Conservation (phyloP, 23 red algal species). For the Cyanidioschyzon merolae region DNA sequence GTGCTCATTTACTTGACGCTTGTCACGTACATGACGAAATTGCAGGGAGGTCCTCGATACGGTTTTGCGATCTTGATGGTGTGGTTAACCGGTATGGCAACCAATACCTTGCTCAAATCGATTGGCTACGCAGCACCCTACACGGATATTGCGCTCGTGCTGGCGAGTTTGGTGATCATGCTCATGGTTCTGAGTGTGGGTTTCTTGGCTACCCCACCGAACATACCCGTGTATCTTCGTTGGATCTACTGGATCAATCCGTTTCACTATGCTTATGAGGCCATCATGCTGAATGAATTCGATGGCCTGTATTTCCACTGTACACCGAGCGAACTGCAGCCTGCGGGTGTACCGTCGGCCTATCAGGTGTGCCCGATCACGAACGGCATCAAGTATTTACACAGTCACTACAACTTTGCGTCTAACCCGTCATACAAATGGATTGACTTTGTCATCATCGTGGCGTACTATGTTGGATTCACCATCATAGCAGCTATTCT, state of each 20-base stretch:
- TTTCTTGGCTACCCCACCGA: slow-evolving; percentile 41
- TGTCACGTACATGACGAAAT: slow-evolving; percentile 8
- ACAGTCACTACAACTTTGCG: neutral
- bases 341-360: slow-evolving; percentile 16
- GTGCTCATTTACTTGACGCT: slow-evolving; percentile 1
- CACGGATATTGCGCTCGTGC: slow-evolving; percentile 23
- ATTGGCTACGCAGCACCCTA: slow-evolving; percentile 17
- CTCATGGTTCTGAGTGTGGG: slow-evolving; percentile 51
- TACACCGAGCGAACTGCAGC: slow-evolving; percentile 31
- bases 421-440: slow-evolving; percentile 8
- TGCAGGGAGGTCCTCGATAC: neutral
- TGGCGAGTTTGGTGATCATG: slow-evolving; percentile 41
- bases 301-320: slow-evolving; percentile 47
- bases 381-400: slow-evolving; percentile 21
- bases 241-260: slow-evolving; percentile 92
- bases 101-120: neutral
- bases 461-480: neutral
- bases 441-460: slow-evolving; percentile 5
- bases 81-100: neutral
- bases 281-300: slow-evolving; percentile 66
- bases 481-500: slow-evolving; percentile 7
- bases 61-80: slow-evolving; percentile 7
- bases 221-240: slow-evolving; percentile 47
- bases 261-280: slow-evolving; percentile 62
- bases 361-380: slow-evolving; percentile 24